These are phyloP conservation scores for Fusarium nygamai DNA, from an alignment of 2,329 filamentous ascomycete genomes.

Conservation along the genomic window DNA sequence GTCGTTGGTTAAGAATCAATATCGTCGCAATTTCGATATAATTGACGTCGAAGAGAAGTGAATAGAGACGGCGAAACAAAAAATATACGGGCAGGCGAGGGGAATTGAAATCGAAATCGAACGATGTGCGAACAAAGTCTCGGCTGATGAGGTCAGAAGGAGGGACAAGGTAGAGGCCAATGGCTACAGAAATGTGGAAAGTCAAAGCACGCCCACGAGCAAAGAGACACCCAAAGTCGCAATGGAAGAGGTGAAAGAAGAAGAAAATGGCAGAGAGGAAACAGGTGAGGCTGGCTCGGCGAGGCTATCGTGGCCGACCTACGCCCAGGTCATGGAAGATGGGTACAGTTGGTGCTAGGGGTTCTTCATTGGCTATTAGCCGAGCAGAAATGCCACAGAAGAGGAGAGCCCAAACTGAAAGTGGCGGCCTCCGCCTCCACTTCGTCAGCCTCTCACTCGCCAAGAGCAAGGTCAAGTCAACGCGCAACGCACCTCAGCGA, in stretches of 20 bases:
- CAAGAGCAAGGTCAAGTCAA: slow-evolving; percentile 12
- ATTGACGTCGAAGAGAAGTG: slow-evolving; percentile 14
- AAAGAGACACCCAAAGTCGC: slow-evolving; percentile 14
- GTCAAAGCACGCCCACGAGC: slow-evolving; percentile 12
- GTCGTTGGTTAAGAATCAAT: slow-evolving; percentile 9
- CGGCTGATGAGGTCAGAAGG: slow-evolving; percentile 10
- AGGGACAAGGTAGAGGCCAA: slow-evolving; percentile 13
- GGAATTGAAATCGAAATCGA: slow-evolving; percentile 32
- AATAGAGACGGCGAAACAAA: slow-evolving; percentile 13
- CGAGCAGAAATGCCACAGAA: slow-evolving; percentile 24
- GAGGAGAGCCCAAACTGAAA: slow-evolving; percentile 21
- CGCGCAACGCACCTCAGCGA: slow-evolving; percentile 16
- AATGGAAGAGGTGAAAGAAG: slow-evolving; percentile 1
- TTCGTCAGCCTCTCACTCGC: slow-evolving; percentile 40
- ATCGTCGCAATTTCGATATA: slow-evolving; percentile 10
- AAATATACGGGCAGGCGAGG: slow-evolving; percentile 20
- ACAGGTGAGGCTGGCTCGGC: slow-evolving; percentile 44
- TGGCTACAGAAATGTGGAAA: slow-evolving; percentile 12
- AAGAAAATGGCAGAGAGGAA: slow-evolving; percentile 16
- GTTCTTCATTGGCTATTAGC: slow-evolving; percentile 44
- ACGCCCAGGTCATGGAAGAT: slow-evolving; percentile 6
- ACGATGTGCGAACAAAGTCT: slow-evolving; percentile 13
- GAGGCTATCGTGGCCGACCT: slow-evolving; percentile 42
- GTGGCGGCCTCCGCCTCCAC: slow-evolving; percentile 28
- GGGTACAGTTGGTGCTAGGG: slow-evolving; percentile 8